Conservation (phyloP, 108 stramenopile genomes). For the Fragilariopsis cylindrus region DNA sequence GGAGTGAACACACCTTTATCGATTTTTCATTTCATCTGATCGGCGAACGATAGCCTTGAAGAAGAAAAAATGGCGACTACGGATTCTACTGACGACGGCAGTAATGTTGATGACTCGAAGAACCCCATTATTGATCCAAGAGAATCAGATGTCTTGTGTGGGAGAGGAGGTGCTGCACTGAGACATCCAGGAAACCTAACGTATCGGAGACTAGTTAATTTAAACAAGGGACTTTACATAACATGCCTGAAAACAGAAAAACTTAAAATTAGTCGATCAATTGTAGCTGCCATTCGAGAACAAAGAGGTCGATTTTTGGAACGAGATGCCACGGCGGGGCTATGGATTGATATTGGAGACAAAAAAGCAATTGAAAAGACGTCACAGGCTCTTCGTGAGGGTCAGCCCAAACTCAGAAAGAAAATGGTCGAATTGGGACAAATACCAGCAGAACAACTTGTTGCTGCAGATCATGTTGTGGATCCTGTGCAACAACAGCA, state of each 20-base stretch:
- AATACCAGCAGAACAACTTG: conserved; percentile 23
- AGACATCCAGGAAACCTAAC: conserved; percentile 72
- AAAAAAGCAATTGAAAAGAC: conserved; percentile 82
- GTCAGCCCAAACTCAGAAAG: conserved; percentile 73
- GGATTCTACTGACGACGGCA: background rate
- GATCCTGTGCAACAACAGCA: conserved; percentile 10
- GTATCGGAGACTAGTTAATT: conserved; percentile 62
- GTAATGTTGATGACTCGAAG: conserved; percentile 1
- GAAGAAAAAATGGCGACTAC: background rate
- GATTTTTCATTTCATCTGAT: no score
- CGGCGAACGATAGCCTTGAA: no score
- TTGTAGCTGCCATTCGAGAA: conserved; percentile 78
- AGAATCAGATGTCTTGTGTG: conserved; percentile 75
- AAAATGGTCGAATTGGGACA: conserved; percentile 58
- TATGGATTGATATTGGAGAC: conserved; percentile 71
- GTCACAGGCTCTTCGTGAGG: conserved; percentile 79
- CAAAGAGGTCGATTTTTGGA: conserved; percentile 79
- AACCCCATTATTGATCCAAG: conserved; percentile 36
- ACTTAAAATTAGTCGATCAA: conserved; percentile 72
- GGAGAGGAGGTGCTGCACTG: conserved; percentile 72
- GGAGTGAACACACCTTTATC: no score
- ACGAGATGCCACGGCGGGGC: conserved; percentile 46
- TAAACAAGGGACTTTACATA: conserved; percentile 57
- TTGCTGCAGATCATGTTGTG: background rate
- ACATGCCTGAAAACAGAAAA: conserved; percentile 64